Conservation (phyloP, 257 asterid species). For the Linderniella brevidens region DNA sequence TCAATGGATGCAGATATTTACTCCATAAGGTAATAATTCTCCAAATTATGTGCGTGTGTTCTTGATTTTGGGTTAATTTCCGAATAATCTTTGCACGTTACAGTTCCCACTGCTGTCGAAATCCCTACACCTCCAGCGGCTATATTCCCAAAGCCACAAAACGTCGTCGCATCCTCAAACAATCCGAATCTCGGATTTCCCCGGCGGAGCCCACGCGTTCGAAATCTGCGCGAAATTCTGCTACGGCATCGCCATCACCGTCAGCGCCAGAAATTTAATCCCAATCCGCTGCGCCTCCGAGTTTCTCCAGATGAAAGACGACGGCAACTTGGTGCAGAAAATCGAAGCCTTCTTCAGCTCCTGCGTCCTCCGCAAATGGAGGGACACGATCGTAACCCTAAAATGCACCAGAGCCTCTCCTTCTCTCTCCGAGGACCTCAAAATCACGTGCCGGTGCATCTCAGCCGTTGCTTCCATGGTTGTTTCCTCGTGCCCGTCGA, state of each 20-base stretch:
- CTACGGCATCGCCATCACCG: constrained; percentile 71
- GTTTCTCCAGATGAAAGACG: constrained; percentile 79
- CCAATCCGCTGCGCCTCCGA: constrained; percentile 65
- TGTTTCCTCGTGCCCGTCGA: constrained; percentile 14
- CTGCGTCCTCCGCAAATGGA: constrained; percentile 76
- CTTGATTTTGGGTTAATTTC: background rate
- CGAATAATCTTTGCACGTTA: constrained; percentile 1
- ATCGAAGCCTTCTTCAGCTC: constrained; percentile 66
- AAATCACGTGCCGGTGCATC: constrained; percentile 48
- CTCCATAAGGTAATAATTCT: constrained; percentile 51
- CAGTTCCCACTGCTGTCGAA: constrained; percentile 93
- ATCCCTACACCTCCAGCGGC: constrained; percentile 43
- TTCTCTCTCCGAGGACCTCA: constrained; percentile 48
- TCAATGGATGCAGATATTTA: constrained; percentile 51
- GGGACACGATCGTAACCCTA: constrained; percentile 51
- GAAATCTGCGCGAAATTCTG: constrained; percentile 88
- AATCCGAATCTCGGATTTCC: constrained; percentile 60
- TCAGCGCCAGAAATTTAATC: constrained; percentile 73
- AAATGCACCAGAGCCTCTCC: constrained; percentile 51
- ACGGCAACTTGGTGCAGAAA: constrained; percentile 59
- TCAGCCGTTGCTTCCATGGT: constrained; percentile 46
- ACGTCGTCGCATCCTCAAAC: constrained; percentile 32
- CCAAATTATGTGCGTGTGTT: background rate
- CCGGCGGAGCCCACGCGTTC: constrained; percentile 73
- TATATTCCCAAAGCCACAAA: constrained; percentile 38